Evolutionary conservation across 1,284 basidiomycete species (phyloP).

Genomic region (Amylostereum areolatum): DNA sequence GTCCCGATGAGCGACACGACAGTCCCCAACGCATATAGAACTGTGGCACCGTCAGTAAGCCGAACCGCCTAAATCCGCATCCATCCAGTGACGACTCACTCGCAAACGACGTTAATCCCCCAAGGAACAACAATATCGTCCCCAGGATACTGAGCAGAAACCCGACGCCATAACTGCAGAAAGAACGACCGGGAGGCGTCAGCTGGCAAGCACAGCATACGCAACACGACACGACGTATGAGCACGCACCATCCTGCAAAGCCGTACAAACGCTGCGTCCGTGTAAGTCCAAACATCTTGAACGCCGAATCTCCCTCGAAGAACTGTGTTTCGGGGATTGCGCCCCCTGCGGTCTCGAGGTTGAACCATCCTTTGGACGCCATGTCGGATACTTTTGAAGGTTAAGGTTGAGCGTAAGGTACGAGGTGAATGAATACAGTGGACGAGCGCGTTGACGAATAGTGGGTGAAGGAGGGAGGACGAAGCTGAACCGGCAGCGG

Average conservation of each 20-base stretch:
- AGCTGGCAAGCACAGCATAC: background rate
- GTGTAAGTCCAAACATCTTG: slow-evolving; percentile 69
- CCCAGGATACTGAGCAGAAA: slow-evolving; percentile 81
- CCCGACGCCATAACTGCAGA: slow-evolving; percentile 57
- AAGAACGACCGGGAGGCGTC: background rate
- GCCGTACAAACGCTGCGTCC: slow-evolving; percentile 78
- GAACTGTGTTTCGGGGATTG: slow-evolving; percentile 66
- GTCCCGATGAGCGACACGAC: slow-evolving; percentile 82
- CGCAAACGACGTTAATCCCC: slow-evolving; percentile 69
- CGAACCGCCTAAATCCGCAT: background rate
- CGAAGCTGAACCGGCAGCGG: too few relatives aligned
- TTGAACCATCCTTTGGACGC: slow-evolving; percentile 59
- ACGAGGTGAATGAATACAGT: too few relatives aligned
- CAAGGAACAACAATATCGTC: slow-evolving; percentile 72
- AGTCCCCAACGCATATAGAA: slow-evolving; percentile 81
- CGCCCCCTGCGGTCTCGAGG: slow-evolving; percentile 53
- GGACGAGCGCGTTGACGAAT: too few relatives aligned
- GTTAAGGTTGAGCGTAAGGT: background rate
- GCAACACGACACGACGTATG: background rate
- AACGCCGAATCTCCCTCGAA: slow-evolving; percentile 85
- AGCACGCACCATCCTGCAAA: slow-evolving; percentile 74
- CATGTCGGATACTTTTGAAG: too few relatives aligned
- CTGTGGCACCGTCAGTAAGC: slow-evolving; percentile 30
- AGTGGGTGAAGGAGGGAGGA: too few relatives aligned
- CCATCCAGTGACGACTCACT: slow-evolving; percentile 55